Base-by-base conservation (phyloP, 164 flowering plant species). In the Malania oleifera region DNA sequence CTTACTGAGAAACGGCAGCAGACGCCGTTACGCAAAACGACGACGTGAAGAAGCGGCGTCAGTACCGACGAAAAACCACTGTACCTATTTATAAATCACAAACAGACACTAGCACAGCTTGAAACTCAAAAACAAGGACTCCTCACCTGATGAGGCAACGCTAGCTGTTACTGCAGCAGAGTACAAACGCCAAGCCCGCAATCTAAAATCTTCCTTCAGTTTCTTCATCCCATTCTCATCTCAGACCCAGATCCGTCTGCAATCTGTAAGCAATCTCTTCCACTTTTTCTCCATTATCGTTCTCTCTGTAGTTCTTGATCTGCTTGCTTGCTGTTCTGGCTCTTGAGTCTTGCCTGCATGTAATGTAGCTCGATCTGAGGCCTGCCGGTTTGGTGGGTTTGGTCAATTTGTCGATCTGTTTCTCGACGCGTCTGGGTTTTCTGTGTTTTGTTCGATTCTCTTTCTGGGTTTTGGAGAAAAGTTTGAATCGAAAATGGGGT, bases 31-130 rank as follows among this genome's bases (percentile, higher is more conserved):
- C n/a, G n/a, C n/a, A n/a, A n/a, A n/a, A n/a, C n/a, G n/a, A n/a
- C 46, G 56, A 23, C 67, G 66, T 65, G 15, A 61, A 22, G 26
- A 43, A 48, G 66, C 74, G 53, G 40, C 64, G 70, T 58, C 26
- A 66, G 26, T 62, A 58, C 70, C 67, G 70, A 70, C 74, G 61
- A 49, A 22, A n/a, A n/a, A n/a, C 31, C 34, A 39, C 48, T n/a
- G 26, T 12, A 14, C 27, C 50, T 38, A 37, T 48, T 22, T 59
- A 53, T 37, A 53, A 29, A 39, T n/a, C 38, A 15, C 27, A 49
- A 15, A 24, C 47, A 52, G 41, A 54, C 40, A n/a, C n/a, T 31
- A 25, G 28, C 17, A 51, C 52, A 44, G 40, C 6, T 4, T 4
- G 35, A 31, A 9, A 4, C 4, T 9, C 6, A 31, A 9, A 31